Percentiles rank a stretch among this genome's conserved stretches.
Evolutionary conservation across 1,284 basidiomycete species (phyloP).

Genomic region (Marasmius sp.): DNA sequence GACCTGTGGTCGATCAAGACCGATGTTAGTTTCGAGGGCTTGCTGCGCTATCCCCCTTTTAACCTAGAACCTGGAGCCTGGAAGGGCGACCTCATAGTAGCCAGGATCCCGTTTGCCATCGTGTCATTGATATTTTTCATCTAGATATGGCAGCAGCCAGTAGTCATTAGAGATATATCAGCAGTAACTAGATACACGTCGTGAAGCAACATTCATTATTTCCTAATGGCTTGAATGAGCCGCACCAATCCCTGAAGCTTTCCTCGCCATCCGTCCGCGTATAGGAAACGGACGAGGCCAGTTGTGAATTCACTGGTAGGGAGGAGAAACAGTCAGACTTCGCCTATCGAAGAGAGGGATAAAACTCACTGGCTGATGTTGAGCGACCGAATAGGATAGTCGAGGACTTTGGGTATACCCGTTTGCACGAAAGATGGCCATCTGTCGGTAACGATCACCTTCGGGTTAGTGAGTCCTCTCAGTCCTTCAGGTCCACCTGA

Average conservation of each 20-base stretch:
- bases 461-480: slow-evolving; percentile 81
- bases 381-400: slow-evolving; percentile 85
- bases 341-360: not conserved
- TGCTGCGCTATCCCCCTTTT: too few relatives aligned
- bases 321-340: slow-evolving; percentile 13
- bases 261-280: slow-evolving; percentile 68
- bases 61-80: too few relatives aligned
- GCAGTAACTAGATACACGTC: not conserved
- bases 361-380: slow-evolving; percentile 76
- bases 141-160: not conserved
- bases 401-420: slow-evolving; percentile 79
- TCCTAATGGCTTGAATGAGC: slow-evolving; percentile 31
- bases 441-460: slow-evolving; percentile 84
- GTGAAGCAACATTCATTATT: slow-evolving; percentile 13
- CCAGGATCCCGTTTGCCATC: too few relatives aligned
- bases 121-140: not conserved
- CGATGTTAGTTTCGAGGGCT: too few relatives aligned
- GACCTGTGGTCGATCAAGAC: too few relatives aligned
- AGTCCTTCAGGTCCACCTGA: slow-evolving; percentile 90
- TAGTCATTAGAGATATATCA: not conserved
- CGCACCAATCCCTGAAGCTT: slow-evolving; percentile 54
- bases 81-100: too few relatives aligned
- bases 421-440: slow-evolving; percentile 85
- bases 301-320: slow-evolving; percentile 82
- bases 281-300: slow-evolving; percentile 73